These are phyloP conservation scores for Alternaria angustiovoidea DNA, from an alignment of 2,329 filamentous ascomycete species.

Conservation along the genomic window DNA sequence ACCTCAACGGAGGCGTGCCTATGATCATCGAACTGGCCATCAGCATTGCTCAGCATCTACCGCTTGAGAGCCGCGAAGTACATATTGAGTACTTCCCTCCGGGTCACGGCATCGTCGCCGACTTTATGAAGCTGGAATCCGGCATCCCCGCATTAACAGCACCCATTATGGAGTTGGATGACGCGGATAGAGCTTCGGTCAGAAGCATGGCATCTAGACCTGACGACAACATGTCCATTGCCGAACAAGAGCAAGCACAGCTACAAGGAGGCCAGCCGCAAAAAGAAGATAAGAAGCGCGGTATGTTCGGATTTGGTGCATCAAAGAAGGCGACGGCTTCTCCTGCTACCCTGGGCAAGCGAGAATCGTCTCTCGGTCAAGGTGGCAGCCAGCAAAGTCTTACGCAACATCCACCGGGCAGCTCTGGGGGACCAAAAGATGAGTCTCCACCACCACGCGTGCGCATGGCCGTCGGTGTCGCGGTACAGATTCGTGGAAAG, in stretches of 20 bases:
- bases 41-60: constrained; percentile 83
- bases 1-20: constrained; percentile 84
- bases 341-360: constrained; percentile 49
- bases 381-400: constrained; percentile 49
- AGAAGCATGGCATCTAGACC: constrained; percentile 44
- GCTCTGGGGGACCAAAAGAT: constrained; percentile 49
- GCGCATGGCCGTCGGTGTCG: constrained; percentile 57
- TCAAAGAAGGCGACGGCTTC: constrained; percentile 48
- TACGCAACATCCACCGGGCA: constrained; percentile 49
- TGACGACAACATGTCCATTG: constrained; percentile 39
- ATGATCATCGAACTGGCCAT: constrained; percentile 95
- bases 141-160: constrained; percentile 58
- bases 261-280: constrained; percentile 38
- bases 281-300: constrained; percentile 48
- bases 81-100: constrained; percentile 85
- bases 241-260: constrained; percentile 45
- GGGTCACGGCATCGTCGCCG: constrained; percentile 71
- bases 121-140: constrained; percentile 85
- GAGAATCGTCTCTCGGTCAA: constrained; percentile 49
- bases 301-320: constrained; percentile 56
- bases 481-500: constrained; percentile 59
- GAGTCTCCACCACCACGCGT: constrained; percentile 55
- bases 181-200: constrained; percentile 52
- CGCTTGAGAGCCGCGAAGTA: constrained; percentile 90
- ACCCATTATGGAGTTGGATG: constrained; percentile 53